Evolutionary conservation across 768 basidiomycete species (phyloP).

Genomic region (Tephrocybe sp.): DNA sequence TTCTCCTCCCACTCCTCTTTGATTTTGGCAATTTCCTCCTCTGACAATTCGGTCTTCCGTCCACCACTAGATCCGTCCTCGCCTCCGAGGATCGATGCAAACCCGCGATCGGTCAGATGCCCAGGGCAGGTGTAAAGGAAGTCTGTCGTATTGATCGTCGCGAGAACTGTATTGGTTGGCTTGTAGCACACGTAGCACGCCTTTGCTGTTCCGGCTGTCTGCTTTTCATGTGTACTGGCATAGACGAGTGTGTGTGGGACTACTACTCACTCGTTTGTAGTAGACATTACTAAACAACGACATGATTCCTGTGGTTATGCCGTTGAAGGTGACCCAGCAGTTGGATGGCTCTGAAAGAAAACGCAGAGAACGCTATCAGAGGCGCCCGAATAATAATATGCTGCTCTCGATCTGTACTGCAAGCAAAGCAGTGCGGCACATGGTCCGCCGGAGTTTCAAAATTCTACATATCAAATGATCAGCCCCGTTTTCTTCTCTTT

Average conservation of each 20-base stretch:
- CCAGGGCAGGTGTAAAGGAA: slow-evolving; percentile 81
- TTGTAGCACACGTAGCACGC: slow-evolving; percentile 79
- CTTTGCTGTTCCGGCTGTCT: slow-evolving; percentile 78
- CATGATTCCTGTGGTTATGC: slow-evolving; percentile 37
- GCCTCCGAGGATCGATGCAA: slow-evolving; percentile 51
- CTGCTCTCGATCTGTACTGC: not conserved
- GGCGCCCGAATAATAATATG: not conserved
- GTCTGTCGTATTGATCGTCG: slow-evolving; percentile 78
- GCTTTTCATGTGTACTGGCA: slow-evolving; percentile 16
- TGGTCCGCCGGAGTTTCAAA: slow-evolving; percentile 41
- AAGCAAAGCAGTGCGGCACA: slow-evolving; percentile 1
- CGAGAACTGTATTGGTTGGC: slow-evolving; percentile 80
- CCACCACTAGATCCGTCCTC: slow-evolving; percentile 28
- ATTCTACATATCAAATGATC: slow-evolving; percentile 30
- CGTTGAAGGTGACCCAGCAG: not conserved
- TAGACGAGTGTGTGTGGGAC: not conserved
- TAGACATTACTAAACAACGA: slow-evolving; percentile 83
- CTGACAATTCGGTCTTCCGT: slow-evolving; percentile 42
- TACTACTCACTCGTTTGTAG: slow-evolving; percentile 75
- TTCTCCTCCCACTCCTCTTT: slow-evolving; percentile 80
- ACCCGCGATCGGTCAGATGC: slow-evolving; percentile 81
- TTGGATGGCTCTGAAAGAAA: too few relatives aligned
- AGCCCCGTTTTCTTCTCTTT: slow-evolving; percentile 35
- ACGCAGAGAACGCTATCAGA: too few relatives aligned
- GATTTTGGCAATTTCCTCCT: slow-evolving; percentile 75